phyloP scores from a whole-genome alignment of 2,329 filamentous ascomycete species.

The Aspergillus ruber region DNA sequence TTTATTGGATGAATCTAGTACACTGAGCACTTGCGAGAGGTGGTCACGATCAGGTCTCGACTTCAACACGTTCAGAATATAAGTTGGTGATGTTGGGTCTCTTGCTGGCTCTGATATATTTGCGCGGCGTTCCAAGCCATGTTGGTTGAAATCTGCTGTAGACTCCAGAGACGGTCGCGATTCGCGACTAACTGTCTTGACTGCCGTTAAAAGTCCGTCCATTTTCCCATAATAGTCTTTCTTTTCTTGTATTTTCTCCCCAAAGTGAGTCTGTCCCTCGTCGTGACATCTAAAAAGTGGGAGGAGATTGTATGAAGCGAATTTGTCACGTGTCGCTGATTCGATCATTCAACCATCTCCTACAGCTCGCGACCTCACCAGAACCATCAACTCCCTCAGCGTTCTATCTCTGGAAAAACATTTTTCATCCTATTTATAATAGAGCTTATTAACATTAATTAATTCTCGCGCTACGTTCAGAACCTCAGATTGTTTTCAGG shows the following conservation, averaged over 20 bases:
- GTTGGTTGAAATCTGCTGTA: slow-evolving; percentile 4
- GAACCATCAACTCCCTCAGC: neutral
- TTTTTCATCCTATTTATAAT: neutral
- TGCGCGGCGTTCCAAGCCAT: slow-evolving; percentile 7
- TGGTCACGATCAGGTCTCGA: slow-evolving; percentile 32
- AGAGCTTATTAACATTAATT: neutral
- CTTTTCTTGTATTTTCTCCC: neutral
- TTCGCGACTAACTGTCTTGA: slow-evolving; percentile 30
- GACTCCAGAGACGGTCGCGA: slow-evolving; percentile 12
- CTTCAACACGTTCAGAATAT: slow-evolving; percentile 33
- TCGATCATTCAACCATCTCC: slow-evolving; percentile 5
- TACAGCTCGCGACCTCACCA: neutral
- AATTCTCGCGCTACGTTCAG: neutral
- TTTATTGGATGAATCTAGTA: slow-evolving; percentile 30
- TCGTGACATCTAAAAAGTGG: neutral
- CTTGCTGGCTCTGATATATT: slow-evolving; percentile 6
- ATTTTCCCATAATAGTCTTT: slow-evolving; percentile 14
- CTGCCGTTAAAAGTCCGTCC: slow-evolving; percentile 34
- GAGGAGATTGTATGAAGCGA: slow-evolving; percentile 19
- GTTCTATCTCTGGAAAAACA: neutral
- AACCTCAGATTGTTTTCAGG: neutral
- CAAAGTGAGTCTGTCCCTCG: neutral
- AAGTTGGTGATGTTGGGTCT: slow-evolving; percentile 20
- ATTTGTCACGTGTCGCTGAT: slow-evolving; percentile 20
- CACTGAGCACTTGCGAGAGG: slow-evolving; percentile 25